phyloP scores from a whole-genome alignment of 331 rosid species.

The Pyracantha coccinea region DNA sequence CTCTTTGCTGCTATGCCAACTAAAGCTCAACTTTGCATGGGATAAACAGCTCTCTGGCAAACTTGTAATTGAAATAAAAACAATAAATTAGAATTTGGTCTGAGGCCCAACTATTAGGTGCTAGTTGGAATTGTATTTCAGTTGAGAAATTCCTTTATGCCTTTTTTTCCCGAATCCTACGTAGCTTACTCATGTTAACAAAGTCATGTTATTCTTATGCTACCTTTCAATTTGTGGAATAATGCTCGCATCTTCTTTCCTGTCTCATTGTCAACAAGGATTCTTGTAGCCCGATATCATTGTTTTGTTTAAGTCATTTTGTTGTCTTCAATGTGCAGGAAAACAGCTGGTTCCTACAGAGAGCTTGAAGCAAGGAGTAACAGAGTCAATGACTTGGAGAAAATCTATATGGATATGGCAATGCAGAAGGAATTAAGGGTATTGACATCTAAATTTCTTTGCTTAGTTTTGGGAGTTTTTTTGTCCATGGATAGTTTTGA shows the following conservation, averaged over 20 bases:
- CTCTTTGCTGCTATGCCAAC: background rate
- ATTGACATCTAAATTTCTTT: conserved; percentile 11
- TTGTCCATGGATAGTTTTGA: conserved; percentile 4
- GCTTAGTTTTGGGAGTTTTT: background rate
- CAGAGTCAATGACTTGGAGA: conserved; percentile 57
- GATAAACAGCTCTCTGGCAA: too few relatives aligned
- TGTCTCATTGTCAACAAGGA: background rate
- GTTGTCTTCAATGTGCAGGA: conserved; percentile 30
- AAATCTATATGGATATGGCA: conserved; percentile 61
- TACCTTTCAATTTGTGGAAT: background rate
- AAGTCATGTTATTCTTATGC: background rate
- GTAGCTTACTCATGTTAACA: background rate
- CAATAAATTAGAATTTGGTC: background rate
- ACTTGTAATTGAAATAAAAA: background rate
- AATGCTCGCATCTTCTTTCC: background rate
- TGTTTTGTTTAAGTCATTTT: background rate
- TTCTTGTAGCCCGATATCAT: background rate
- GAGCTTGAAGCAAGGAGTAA: conserved; percentile 58
- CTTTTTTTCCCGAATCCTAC: background rate
- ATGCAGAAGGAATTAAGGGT: conserved; percentile 74
- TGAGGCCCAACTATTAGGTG: background rate
- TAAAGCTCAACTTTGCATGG: background rate
- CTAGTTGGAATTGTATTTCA: background rate
- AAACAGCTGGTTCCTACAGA: conserved; percentile 47
- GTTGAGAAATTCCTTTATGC: background rate